Base-by-base conservation (phyloP, 2,329 filamentous ascomycete genomes). In the Aspergillus sp. region DNA sequence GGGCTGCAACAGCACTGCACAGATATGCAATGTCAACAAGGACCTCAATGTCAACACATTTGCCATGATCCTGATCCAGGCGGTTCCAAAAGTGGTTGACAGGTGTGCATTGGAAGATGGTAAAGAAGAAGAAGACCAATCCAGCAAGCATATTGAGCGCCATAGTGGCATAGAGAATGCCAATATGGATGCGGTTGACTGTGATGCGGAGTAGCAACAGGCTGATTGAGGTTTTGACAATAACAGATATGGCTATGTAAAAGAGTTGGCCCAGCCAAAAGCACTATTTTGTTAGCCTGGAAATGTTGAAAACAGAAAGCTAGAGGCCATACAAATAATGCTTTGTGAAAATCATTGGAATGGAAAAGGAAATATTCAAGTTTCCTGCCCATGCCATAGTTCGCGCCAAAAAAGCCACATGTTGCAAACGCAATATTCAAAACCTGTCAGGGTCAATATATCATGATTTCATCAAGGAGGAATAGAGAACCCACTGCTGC, bases 181-280 rank as follows among this genome's bases (percentile, higher is more conserved):
- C 67, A 32, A 71, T 62, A 47, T 80, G 76, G 27, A 68, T 59
- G 41, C 60, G 64, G 41, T 68, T 61, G 13, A 73, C 60, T 0
- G 75, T 71, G 23, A 81, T 65, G n/a, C 76, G 72, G 3, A 79
- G 68, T 15, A 80, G 69, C 53, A 78, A 76, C 27, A 77, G 68
- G 5, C 67, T 74, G 45, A 80, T 74, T 2, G 75, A 72, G 30
- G 78, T 60, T 46, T 76, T 77, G 33, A 74, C 66, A 7, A 72
- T 57, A 22, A 71, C 65, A 15, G 69, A 76, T 3, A 71, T 68
- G 9, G 74, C 50, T 1, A 74, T 67, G 54, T 80, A 80, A 49
- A 77, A 70, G 7, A 76, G 54, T 51, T 79, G 75, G 55, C 72
- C 76, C 6, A 79, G 61, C 61, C 73, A 79, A 74, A 74, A 80